These are phyloP conservation scores for Ceratocystis eucalypticola DNA, from an alignment of 2,329 filamentous ascomycete genomes.

Conservation along the genomic window DNA sequence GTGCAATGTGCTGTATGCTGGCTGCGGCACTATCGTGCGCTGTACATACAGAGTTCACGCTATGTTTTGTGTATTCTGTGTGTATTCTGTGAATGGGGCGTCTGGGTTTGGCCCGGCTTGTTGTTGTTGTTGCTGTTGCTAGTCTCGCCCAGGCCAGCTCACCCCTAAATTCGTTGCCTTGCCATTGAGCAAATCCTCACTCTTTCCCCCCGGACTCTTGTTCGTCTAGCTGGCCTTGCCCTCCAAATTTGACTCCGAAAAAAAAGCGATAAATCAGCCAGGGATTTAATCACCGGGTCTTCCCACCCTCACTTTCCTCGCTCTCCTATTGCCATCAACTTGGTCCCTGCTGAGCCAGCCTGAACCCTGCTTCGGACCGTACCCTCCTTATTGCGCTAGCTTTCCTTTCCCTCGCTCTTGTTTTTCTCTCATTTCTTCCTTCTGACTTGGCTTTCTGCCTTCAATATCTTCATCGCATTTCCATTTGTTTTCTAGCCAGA, in stretches of 20 bases:
- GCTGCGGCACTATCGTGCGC: neutral
- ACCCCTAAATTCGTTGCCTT: too few relatives aligned
- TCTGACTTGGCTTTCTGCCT: conserved; percentile 5
- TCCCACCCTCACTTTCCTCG: neutral
- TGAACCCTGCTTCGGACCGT: conserved; percentile 1
- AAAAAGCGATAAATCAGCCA: too few relatives aligned
- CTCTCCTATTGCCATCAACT: neutral
- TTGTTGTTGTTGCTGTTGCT: too few relatives aligned
- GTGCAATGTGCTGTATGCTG: neutral
- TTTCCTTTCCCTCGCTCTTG: neutral
- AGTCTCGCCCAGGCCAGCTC: too few relatives aligned
- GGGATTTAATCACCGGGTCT: neutral
- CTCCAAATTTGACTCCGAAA: too few relatives aligned
- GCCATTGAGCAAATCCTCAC: too few relatives aligned
- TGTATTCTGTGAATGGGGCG: neutral
- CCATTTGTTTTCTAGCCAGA: neutral
- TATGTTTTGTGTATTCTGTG: too few relatives aligned
- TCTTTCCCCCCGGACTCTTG: too few relatives aligned
- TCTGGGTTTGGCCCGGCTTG: too few relatives aligned
- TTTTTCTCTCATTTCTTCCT: neutral
- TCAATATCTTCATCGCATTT: conserved; percentile 5
- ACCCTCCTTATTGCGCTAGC: neutral
- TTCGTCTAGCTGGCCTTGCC: too few relatives aligned
- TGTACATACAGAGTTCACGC: neutral
- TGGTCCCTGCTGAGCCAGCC: neutral